Percentiles rank a stretch among this genome's conserved stretches.
Conservation (phyloP, 768 basidiomycete genomes). For the Brasilioporus rufonigricans region DNA sequence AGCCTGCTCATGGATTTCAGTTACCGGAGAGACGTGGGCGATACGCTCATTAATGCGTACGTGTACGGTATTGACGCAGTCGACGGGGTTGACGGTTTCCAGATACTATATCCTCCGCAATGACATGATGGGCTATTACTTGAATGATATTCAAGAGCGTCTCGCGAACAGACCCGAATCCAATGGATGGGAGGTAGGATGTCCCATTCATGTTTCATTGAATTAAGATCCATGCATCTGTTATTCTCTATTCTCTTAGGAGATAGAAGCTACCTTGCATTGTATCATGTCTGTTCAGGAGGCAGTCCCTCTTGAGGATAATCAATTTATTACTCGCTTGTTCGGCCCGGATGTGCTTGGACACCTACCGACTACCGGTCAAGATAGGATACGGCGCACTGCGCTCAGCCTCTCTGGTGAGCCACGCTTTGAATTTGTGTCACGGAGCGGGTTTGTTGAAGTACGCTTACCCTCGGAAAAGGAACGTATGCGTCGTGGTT, state of each 20-base stretch:
- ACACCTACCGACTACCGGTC: constrained; percentile 60
- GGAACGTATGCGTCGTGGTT: constrained; percentile 83
- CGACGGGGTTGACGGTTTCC: constrained; percentile 10
- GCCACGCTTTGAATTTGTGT: constrained; percentile 14
- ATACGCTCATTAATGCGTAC: constrained; percentile 86
- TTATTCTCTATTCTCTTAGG: constrained; percentile 57
- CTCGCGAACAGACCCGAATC: constrained; percentile 43
- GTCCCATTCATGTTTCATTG: neutral
- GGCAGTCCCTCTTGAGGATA: constrained; percentile 64
- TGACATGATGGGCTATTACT: constrained; percentile 73
- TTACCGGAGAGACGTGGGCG: constrained; percentile 83
- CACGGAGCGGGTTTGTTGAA: neutral
- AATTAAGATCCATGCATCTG: neutral
- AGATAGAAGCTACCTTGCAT: constrained; percentile 83
- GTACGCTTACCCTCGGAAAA: constrained; percentile 23
- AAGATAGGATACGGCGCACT: constrained; percentile 68
- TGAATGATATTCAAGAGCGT: constrained; percentile 58
- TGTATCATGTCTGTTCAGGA: constrained; percentile 87
- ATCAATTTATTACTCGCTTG: constrained; percentile 54
- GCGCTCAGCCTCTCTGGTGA: constrained; percentile 72
- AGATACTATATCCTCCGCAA: constrained; percentile 87
- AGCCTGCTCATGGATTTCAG: constrained; percentile 35
- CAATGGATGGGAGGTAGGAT: constrained; percentile 72
- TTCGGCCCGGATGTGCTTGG: constrained; percentile 75
- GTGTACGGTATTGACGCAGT: constrained; percentile 23